These are phyloP conservation scores for Boletus fagicola DNA, from an alignment of 768 basidiomycete species.

Conservation along the genomic window DNA sequence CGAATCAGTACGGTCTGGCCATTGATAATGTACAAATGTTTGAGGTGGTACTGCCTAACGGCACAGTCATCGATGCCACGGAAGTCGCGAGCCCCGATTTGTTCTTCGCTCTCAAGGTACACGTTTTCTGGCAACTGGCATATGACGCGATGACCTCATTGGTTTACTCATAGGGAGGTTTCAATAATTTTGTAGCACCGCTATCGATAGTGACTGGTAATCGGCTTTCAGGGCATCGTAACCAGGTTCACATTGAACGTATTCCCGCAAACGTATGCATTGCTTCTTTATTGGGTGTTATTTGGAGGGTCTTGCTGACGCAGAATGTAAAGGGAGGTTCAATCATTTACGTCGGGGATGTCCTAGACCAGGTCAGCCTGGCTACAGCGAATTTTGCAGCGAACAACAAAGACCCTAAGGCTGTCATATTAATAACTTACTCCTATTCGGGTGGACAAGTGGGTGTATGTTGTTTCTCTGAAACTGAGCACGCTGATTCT, in stretches of 20 bases:
- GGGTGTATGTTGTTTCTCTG: neutral
- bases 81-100: slow-evolving; percentile 35
- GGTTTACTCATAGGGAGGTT: slow-evolving; percentile 44
- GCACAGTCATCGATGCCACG: slow-evolving; percentile 38
- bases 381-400: slow-evolving; percentile 14
- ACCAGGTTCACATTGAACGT: slow-evolving; percentile 54
- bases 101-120: slow-evolving; percentile 44
- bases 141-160: neutral
- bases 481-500: neutral
- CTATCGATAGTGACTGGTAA: neutral
- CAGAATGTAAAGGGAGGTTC: slow-evolving; percentile 43
- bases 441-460: slow-evolving; percentile 24
- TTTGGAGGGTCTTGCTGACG: neutral
- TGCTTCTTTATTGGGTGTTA: neutral
- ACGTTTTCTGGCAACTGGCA: neutral
- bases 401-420: slow-evolving; percentile 19
- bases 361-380: slow-evolving; percentile 7
- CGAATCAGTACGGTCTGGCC: slow-evolving; percentile 59
- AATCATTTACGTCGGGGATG: slow-evolving; percentile 29
- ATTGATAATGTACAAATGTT: slow-evolving; percentile 53
- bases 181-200: slow-evolving; percentile 52
- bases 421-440: slow-evolving; percentile 41
- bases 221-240: slow-evolving; percentile 48
- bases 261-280: slow-evolving; percentile 47
- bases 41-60: slow-evolving; percentile 51